Conservation (phyloP, 768 basidiomycete species). For the Xerocomellus amylosporus region DNA sequence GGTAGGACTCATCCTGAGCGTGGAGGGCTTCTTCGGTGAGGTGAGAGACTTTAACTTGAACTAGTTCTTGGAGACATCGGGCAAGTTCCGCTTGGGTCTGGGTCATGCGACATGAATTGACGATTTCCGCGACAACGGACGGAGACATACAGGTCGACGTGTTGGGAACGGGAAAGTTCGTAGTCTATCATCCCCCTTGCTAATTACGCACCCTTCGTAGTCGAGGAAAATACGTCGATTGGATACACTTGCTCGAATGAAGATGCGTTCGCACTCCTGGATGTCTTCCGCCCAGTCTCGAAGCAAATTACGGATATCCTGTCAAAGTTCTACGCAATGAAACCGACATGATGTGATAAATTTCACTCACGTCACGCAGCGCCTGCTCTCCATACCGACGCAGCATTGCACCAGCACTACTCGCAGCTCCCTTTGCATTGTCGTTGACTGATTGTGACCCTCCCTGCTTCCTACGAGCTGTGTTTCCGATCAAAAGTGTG, state of each 20-base stretch:
- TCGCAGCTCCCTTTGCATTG: slow-evolving; percentile 87
- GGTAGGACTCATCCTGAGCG: slow-evolving; percentile 84
- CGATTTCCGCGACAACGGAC: not conserved
- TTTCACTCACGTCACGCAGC: slow-evolving; percentile 70
- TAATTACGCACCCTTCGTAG: slow-evolving; percentile 75
- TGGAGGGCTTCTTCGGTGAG: slow-evolving; percentile 82
- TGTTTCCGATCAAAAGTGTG: slow-evolving; percentile 7
- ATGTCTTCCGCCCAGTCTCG: slow-evolving; percentile 88
- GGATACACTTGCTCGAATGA: slow-evolving; percentile 83
- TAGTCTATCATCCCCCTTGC: slow-evolving; percentile 78
- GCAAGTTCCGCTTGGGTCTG: slow-evolving; percentile 89
- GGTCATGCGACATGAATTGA: not conserved
- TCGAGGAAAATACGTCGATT: slow-evolving; percentile 90
- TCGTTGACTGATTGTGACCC: slow-evolving; percentile 92
- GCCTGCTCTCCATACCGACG: slow-evolving; percentile 95
- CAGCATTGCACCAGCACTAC: slow-evolving; percentile 90
- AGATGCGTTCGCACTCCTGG: slow-evolving; percentile 81
- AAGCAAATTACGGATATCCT: slow-evolving; percentile 89
- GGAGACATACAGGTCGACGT: slow-evolving; percentile 72
- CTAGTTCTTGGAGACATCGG: slow-evolving; percentile 85
- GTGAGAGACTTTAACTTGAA: slow-evolving; percentile 79
- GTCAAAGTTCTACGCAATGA: not conserved
- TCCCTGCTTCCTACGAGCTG: slow-evolving; percentile 96
- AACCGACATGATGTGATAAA: not conserved
- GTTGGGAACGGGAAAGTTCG: slow-evolving; percentile 96